phyloP scores from a whole-genome alignment of 2,329 filamentous ascomycete genomes.

The Hirsutella thompsonii region DNA sequence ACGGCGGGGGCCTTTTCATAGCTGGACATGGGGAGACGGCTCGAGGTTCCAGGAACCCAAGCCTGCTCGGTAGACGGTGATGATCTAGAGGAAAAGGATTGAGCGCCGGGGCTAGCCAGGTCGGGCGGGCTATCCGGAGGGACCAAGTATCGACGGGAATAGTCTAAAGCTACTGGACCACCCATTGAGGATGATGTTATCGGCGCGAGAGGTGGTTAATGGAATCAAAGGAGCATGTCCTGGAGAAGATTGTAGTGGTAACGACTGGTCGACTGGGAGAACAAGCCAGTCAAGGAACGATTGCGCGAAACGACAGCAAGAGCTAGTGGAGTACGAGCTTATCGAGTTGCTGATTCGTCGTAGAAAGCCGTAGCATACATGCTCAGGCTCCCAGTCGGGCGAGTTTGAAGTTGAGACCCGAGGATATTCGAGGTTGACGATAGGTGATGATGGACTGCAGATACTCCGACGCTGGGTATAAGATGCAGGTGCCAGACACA shows the following conservation, averaged over 20 bases:
- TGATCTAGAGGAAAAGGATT: conserved; percentile 31
- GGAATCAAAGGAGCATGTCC: conserved; percentile 4
- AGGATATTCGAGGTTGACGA: neutral
- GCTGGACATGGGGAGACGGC: conserved; percentile 44
- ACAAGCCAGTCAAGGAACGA: neutral
- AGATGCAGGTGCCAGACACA: neutral
- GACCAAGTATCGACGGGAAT: conserved; percentile 35
- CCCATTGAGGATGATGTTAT: conserved; percentile 35
- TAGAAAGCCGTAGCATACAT: neutral
- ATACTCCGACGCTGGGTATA: too few relatives aligned
- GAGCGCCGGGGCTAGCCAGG: conserved; percentile 36
- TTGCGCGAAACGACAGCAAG: neutral
- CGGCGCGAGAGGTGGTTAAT: neutral
- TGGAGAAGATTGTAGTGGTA: neutral
- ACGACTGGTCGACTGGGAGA: neutral
- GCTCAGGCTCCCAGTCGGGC: neutral
- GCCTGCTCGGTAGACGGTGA: conserved; percentile 28
- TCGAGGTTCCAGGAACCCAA: conserved; percentile 25
- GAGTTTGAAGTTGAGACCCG: neutral
- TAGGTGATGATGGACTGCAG: neutral
- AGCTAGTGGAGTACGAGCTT: neutral
- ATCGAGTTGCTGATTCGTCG: neutral
- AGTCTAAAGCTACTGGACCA: conserved; percentile 36
- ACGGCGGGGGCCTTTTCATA: conserved; percentile 35
- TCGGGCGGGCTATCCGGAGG: conserved; percentile 42